Base-by-base conservation (phyloP, 805 yeast species). In the Lachancea lanzarotensis region DNA sequence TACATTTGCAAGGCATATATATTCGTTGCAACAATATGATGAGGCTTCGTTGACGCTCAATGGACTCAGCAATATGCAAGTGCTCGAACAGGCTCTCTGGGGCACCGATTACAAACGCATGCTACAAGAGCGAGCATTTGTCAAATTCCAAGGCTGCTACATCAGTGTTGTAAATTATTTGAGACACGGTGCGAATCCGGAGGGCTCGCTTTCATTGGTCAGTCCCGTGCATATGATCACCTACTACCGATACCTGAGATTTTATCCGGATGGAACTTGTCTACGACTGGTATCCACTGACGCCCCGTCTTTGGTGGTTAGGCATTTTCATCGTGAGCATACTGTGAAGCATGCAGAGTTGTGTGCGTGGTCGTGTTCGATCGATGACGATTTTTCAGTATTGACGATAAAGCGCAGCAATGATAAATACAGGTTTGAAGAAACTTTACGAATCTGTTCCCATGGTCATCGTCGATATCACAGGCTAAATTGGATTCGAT, bases 221-320 rank as follows among this genome's bases (percentile, higher is more conserved):
- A 78, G 79, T 48, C 96, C 96, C 1, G 77, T 85, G 17, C 79
- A 86, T 53, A 79, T 88, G 60, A 84, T 91, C 34, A 86, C 96
- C 0, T 91, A 91, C 59, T 91, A 87, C 60, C 69, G 98, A 50
- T 93, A 89, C 62, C 65, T 82, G 30, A 71, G 97, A 50, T 89
- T 91, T 57, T 84, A 74, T 59, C 81, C 82, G 0, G 84, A 84
- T 56, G 97, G 98, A 0, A 68, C 75, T 1, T 83, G 87, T 48
- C 66, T 85, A 35, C 78, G 84, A 57, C 72, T 85, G 25, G 72
- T 87, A 22, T 77, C 95, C 0, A 75, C 83, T 2, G 71, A 78
- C 44, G 91, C 85, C 54, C 98, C 98, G 0, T 60, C 63, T 2
- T 62, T 67, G 35, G 81, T 89, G 1, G 81, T 90, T 2, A 82